Percentiles rank a stretch among this genome's conserved stretches.
phyloP scores from a whole-genome alignment of 495 filamentous ascomycete species.

The Zalerion maritima region DNA sequence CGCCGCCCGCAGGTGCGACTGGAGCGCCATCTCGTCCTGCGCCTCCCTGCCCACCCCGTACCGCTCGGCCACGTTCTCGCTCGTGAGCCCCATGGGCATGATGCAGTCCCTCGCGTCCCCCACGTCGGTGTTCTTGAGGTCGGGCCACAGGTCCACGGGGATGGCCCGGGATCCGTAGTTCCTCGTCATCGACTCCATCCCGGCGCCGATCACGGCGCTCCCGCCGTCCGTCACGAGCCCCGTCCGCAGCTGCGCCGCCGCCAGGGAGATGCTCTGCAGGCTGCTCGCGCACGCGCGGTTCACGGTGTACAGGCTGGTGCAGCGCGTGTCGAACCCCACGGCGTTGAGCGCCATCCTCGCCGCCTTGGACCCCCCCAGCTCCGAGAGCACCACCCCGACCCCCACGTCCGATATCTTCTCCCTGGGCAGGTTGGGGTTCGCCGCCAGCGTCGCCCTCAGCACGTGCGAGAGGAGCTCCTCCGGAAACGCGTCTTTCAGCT shows the following conservation, averaged over 20 bases:
- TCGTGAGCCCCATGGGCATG: constrained; percentile 89
- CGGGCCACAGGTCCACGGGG: constrained; percentile 66
- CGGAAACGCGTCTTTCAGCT: constrained; percentile 76
- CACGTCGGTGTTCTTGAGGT: constrained; percentile 44
- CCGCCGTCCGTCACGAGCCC: constrained; percentile 66
- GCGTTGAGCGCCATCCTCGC: constrained; percentile 82
- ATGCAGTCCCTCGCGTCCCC: constrained; percentile 71
- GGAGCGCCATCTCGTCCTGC: constrained; percentile 71
- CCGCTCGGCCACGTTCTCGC: constrained; percentile 72
- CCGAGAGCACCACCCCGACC: constrained; percentile 76
- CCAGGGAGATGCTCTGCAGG: constrained; percentile 54
- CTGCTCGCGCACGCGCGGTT: constrained; percentile 77
- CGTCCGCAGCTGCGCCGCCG: constrained; percentile 56
- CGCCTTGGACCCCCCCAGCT: constrained; percentile 83
- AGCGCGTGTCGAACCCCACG: constrained; percentile 52
- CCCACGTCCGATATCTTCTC: constrained; percentile 61
- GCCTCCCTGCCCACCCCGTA: constrained; percentile 60
- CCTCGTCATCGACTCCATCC: constrained; percentile 87
- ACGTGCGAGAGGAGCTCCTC: constrained; percentile 75
- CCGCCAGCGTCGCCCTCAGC: constrained; percentile 65
- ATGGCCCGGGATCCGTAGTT: constrained; percentile 79
- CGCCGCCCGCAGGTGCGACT: constrained; percentile 55
- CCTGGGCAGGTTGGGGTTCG: constrained; percentile 61
- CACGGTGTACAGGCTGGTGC: constrained; percentile 65
- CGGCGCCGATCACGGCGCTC: constrained; percentile 72